phyloP scores from a whole-genome alignment of 768 basidiomycete genomes.

The Trametopsis cervina region DNA sequence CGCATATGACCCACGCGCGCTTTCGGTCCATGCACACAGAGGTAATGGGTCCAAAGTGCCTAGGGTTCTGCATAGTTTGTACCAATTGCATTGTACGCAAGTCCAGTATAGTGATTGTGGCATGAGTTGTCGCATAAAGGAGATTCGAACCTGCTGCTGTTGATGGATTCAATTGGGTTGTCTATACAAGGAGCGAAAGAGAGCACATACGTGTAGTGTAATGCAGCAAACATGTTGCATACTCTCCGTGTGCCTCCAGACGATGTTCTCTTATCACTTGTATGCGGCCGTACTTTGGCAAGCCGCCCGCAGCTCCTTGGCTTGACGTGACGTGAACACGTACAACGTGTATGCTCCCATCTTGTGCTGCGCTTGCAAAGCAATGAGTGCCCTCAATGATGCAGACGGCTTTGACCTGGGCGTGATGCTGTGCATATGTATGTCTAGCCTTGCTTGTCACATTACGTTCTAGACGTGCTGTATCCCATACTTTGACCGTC shows the following conservation, averaged over 20 bases:
- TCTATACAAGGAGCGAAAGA: not conserved
- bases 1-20: slow-evolving; percentile 83
- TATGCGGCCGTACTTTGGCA: slow-evolving; percentile 81
- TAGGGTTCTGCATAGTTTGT: slow-evolving; percentile 76
- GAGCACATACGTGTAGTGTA: slow-evolving; percentile 58
- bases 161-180: not conserved
- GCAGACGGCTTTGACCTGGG: slow-evolving; percentile 62
- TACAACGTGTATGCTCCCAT: slow-evolving; percentile 79
- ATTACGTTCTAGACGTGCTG: slow-evolving; percentile 88
- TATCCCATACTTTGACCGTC: slow-evolving; percentile 90
- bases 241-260: slow-evolving; percentile 66
- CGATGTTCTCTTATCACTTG: slow-evolving; percentile 78
- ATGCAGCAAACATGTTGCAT: slow-evolving; percentile 79
- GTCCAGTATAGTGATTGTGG: slow-evolving; percentile 69
- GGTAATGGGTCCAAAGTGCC: slow-evolving; percentile 82
- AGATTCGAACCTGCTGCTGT: slow-evolving; percentile 74
- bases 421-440: slow-evolving; percentile 57
- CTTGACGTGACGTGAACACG: slow-evolving; percentile 61
- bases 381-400: slow-evolving; percentile 84
- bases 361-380: slow-evolving; percentile 80
- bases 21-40: slow-evolving; percentile 79
- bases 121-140: slow-evolving; percentile 80
- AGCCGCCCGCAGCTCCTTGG: slow-evolving; percentile 37
- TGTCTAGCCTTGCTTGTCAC: slow-evolving; percentile 70
- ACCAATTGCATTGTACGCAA: slow-evolving; percentile 76